Conservation (phyloP, 2,329 filamentous ascomycete genomes). For the Fonsecaea pedrosoi region DNA sequence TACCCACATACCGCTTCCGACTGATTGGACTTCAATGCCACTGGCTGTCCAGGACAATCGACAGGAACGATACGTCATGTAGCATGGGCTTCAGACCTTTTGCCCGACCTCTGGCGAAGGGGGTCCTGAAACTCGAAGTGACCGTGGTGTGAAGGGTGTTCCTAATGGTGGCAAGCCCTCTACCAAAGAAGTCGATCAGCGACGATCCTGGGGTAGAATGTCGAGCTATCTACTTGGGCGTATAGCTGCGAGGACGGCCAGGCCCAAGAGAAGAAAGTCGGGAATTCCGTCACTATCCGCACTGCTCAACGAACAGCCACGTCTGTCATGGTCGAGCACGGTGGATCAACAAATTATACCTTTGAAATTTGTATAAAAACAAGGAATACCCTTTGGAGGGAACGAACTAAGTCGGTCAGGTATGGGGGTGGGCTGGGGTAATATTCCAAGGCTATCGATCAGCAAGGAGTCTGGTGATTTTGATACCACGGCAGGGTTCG, state of each 20-base stretch:
- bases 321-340: neutral
- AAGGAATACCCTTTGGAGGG: neutral
- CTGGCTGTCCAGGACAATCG: constrained; percentile 36
- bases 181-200: neutral
- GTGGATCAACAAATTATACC: neutral
- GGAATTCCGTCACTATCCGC: neutral
- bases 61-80: constrained; percentile 38
- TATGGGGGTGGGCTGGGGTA: neutral
- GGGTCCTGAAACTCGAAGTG: neutral
- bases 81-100: neutral
- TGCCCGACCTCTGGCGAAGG: neutral
- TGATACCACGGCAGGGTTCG: no score
- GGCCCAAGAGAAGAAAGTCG: neutral
- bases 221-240: neutral
- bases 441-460: neutral
- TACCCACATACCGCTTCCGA: constrained; percentile 32
- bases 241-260: neutral
- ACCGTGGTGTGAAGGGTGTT: neutral
- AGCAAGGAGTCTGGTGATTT: neutral
- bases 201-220: neutral
- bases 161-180: neutral
- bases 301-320: neutral
- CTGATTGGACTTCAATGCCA: constrained; percentile 37
- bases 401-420: neutral
- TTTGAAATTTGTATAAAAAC: neutral